Percentiles rank a stretch among this genome's conserved stretches.
phyloP scores from a whole-genome alignment of 2,329 filamentous ascomycete genomes.

The Dothideomycetes sp. region DNA sequence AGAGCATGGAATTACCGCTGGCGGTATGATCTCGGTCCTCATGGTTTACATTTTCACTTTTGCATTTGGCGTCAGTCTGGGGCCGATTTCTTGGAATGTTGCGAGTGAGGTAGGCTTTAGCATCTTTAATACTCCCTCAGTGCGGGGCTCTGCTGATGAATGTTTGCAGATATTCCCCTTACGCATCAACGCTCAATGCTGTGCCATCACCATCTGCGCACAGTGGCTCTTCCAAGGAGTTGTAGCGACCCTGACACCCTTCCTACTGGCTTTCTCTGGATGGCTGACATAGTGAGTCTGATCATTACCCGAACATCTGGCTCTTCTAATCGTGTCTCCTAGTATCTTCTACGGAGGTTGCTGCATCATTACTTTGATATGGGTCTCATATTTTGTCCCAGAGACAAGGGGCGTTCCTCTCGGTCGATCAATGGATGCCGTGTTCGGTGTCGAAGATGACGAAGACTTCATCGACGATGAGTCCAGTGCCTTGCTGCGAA shows the following conservation, averaged over 20 bases:
- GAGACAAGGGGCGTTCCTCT: constrained; percentile 9
- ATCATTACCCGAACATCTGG: neutral
- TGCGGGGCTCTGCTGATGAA: too few relatives aligned
- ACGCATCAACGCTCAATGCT: constrained; percentile 6
- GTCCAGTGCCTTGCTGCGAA: neutral
- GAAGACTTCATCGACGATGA: neutral
- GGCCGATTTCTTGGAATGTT: too few relatives aligned
- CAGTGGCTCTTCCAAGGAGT: constrained; percentile 16
- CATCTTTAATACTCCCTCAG: too few relatives aligned
- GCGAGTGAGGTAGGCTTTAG: too few relatives aligned
- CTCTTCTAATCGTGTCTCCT: neutral
- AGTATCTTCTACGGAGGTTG: constrained; percentile 10
- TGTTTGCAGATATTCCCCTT: constrained; percentile 5
- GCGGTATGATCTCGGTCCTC: too few relatives aligned
- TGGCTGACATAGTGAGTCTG: constrained; percentile 7
- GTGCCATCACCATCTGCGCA: constrained; percentile 10
- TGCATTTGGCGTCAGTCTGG: too few relatives aligned
- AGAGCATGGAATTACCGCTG: too few relatives aligned
- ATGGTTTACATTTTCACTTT: too few relatives aligned
- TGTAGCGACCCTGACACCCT: constrained; percentile 11
- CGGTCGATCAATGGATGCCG: constrained; percentile 1
- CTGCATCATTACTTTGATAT: constrained; percentile 8
- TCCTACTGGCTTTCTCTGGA: constrained; percentile 9
- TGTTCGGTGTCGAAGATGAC: constrained; percentile 2
- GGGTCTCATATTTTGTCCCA: constrained; percentile 8